Conservation (phyloP, 73 alveolate genomes). For the Tetrahymena thermophila region DNA sequence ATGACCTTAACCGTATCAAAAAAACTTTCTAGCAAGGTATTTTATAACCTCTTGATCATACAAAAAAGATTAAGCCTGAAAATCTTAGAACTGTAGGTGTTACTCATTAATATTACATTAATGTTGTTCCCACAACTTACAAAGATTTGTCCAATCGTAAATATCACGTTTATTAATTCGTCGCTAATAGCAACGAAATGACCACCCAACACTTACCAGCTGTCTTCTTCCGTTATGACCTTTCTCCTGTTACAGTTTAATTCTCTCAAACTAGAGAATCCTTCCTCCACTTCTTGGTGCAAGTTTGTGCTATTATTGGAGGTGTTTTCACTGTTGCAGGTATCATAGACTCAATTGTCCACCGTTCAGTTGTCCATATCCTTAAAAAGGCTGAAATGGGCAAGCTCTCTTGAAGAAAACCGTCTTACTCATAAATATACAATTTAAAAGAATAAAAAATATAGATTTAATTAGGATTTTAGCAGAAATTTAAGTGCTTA, state of each 20-base stretch:
- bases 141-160: slow-evolving; percentile 48
- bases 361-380: slow-evolving; percentile 47
- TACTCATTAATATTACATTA: slow-evolving; percentile 73
- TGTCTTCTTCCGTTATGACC: slow-evolving; percentile 80
- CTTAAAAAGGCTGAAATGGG: slow-evolving; percentile 61
- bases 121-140: slow-evolving; percentile 91
- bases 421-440: not conserved
- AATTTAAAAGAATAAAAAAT: not conserved
- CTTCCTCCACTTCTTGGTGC: slow-evolving; percentile 68
- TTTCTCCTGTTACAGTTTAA: slow-evolving; percentile 94
- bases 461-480: not conserved
- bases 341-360: slow-evolving; percentile 72
- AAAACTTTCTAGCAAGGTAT: slow-evolving; percentile 61
- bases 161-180: slow-evolving; percentile 74
- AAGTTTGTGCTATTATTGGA: slow-evolving; percentile 97
- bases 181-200: slow-evolving; percentile 65
- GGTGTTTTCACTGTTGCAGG: slow-evolving; percentile 98
- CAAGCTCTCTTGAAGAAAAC: slow-evolving; percentile 47
- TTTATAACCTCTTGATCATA: slow-evolving; percentile 66
- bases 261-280: slow-evolving; percentile 74
- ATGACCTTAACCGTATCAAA: slow-evolving; percentile 52
- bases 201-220: slow-evolving; percentile 61
- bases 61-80: slow-evolving; percentile 9
- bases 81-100: slow-evolving; percentile 14
- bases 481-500: not conserved